Conservation (phyloP, 2,329 filamentous ascomycete genomes). For the Karstenula rhodostoma region DNA sequence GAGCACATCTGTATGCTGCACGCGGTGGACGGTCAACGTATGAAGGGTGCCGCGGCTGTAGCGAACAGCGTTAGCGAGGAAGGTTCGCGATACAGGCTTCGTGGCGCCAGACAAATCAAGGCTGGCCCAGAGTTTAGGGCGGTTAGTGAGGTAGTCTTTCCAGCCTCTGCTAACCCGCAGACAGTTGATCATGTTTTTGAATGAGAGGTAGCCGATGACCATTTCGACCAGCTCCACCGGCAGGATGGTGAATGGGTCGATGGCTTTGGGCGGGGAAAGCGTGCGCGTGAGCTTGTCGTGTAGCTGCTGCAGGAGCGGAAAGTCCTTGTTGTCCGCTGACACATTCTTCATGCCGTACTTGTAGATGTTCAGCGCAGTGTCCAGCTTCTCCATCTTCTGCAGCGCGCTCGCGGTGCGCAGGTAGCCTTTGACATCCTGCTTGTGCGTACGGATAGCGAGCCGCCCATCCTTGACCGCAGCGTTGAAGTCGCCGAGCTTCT, state of each 20-base stretch:
- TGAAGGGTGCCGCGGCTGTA: conserved; percentile 49
- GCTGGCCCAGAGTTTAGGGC: conserved; percentile 59
- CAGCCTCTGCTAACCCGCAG: conserved; percentile 65
- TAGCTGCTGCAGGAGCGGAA: conserved; percentile 55
- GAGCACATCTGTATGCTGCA: conserved; percentile 51
- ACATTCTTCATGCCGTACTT: conserved; percentile 65
- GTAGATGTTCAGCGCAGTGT: conserved; percentile 65
- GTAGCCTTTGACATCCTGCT: conserved; percentile 64
- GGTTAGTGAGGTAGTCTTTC: conserved; percentile 53
- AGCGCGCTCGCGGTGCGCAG: conserved; percentile 62
- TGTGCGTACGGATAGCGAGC: conserved; percentile 61
- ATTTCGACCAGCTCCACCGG: conserved; percentile 63
- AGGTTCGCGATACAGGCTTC: conserved; percentile 52
- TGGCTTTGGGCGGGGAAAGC: conserved; percentile 52
- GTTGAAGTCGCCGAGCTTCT: conserved; percentile 60
- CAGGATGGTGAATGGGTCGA: conserved; percentile 62
- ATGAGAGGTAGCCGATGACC: conserved; percentile 61
- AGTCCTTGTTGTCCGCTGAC: conserved; percentile 46
- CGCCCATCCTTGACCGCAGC: conserved; percentile 65
- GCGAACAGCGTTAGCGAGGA: conserved; percentile 54
- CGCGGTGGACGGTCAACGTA: conserved; percentile 41
- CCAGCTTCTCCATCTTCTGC: conserved; percentile 58
- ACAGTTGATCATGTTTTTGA: conserved; percentile 60
- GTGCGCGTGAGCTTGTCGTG: conserved; percentile 56
- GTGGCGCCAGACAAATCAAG: conserved; percentile 61